Percentiles rank a stretch among this genome's conserved stretches.
Conservation (phyloP, 345 rosid genomes). For the Syzygium oleosum region DNA sequence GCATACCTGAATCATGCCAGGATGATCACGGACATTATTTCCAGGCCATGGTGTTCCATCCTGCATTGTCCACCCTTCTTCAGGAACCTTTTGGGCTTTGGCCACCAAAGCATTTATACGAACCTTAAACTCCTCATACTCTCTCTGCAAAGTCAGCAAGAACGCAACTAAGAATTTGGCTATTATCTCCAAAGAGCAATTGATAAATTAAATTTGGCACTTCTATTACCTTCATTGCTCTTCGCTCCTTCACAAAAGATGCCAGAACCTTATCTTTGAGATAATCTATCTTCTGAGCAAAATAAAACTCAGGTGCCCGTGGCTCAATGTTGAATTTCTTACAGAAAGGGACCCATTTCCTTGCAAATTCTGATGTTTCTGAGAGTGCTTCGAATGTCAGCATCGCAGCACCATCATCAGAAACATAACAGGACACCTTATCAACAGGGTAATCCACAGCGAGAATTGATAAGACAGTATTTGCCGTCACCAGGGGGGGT, state of each 20-base stretch:
- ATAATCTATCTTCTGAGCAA: slow-evolving; percentile 53
- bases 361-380: slow-evolving; percentile 66
- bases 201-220: neutral
- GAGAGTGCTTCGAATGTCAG: slow-evolving; percentile 59
- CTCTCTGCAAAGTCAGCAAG: slow-evolving; percentile 29
- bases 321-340: slow-evolving; percentile 63
- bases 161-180: neutral
- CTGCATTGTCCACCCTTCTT: slow-evolving; percentile 70
- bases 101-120: slow-evolving; percentile 51
- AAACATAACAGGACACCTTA: slow-evolving; percentile 64
- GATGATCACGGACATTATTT: slow-evolving; percentile 55
- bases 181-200: neutral
- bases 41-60: slow-evolving; percentile 82
- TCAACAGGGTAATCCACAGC: slow-evolving; percentile 70
- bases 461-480: slow-evolving; percentile 58
- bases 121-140: slow-evolving; percentile 66
- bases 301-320: slow-evolving; percentile 65
- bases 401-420: slow-evolving; percentile 75
- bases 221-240: slow-evolving; percentile 54
- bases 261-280: slow-evolving; percentile 40
- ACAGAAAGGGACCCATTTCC: slow-evolving; percentile 68
- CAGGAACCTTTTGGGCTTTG: slow-evolving; percentile 53
- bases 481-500: slow-evolving; percentile 64
- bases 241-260: slow-evolving; percentile 55
- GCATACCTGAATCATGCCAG: slow-evolving; percentile 64